Conservation (phyloP, 2,329 filamentous ascomycete genomes). For the Atkinsonella texensis region DNA sequence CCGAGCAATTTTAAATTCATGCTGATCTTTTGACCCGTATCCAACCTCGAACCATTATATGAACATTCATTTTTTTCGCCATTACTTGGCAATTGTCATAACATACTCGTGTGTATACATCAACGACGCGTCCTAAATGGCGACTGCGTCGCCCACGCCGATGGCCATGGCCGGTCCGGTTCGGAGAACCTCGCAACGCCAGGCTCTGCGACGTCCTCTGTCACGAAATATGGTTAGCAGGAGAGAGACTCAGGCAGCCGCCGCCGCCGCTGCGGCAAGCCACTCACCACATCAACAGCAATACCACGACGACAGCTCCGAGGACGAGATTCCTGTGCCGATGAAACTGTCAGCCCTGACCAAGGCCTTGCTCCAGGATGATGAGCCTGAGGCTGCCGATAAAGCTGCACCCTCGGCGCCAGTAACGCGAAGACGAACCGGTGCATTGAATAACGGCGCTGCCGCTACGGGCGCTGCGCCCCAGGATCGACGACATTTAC, state of each 20-base stretch:
- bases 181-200: slow-evolving; percentile 43
- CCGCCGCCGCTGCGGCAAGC: slow-evolving; percentile 16
- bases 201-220: slow-evolving; percentile 37
- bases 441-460: slow-evolving; percentile 27
- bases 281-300: slow-evolving; percentile 31
- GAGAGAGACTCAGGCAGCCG: slow-evolving; percentile 31
- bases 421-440: slow-evolving; percentile 35
- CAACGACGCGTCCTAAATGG: slow-evolving; percentile 26
- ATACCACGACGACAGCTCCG: slow-evolving; percentile 68
- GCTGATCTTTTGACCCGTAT: slow-evolving; percentile 27
- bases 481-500: slow-evolving; percentile 33
- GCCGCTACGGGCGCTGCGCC: slow-evolving; percentile 27
- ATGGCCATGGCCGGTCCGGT: slow-evolving; percentile 36
- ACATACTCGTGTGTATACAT: slow-evolving; percentile 1
- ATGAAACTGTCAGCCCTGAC: slow-evolving; percentile 92
- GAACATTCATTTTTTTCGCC: slow-evolving; percentile 13
- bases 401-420: slow-evolving; percentile 32
- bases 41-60: slow-evolving; percentile 6
- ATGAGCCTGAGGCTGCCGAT: slow-evolving; percentile 33
- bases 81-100: slow-evolving; percentile 1
- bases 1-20: slow-evolving; percentile 21
- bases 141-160: slow-evolving; percentile 44
- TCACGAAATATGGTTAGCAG: slow-evolving; percentile 34
- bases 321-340: slow-evolving; percentile 83
- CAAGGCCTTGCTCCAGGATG: slow-evolving; percentile 66